Base-by-base conservation (phyloP, 768 basidiomycete species). In the Omphalotus guepiniiformis region DNA sequence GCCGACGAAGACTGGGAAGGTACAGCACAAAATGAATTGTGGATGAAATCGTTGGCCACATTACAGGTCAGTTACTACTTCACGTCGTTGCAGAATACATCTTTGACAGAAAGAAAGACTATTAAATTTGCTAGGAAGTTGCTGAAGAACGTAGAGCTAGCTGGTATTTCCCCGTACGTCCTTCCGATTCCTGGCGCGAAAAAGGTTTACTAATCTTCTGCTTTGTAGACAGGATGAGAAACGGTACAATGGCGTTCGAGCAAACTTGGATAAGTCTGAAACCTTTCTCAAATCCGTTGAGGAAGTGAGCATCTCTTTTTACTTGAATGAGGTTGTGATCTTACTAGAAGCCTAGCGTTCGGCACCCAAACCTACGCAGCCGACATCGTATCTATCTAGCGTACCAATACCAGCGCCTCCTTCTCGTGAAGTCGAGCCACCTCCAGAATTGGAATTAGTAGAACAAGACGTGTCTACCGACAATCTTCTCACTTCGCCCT, bases 111-210 rank as follows among this genome's bases (percentile, higher is more conserved):
- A 19, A 25, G 18, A 22, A 34, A 71, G 70, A 67, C 61, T 58
- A 58, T 86, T 3, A 79, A 77, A 53, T 76, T 75, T 58, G 84
- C 83, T 0, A 65, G 73, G 42, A 69, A 69, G 50, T 62, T 88
- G 47, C 53, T 87, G 35, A 74, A 73, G 58, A 80, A 78, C 50
- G 76, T 84, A 15, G 78, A 85, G 52, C 53, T 73, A 25, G 70
- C 77, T 49, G 73, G 65, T 64, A 12, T 71, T 74, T 47, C 63
- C 64, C 4, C 60, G 72, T 80, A 42, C 55, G 75, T 65, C 26
- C 23, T 39, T 39, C 21, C 28, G 8, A 16, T 32, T 39, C 15
- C 44, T 53, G 41, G 15, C 27, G n/a, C 19, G 11, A n/a, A 19
- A 16, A 32, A 30, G 34, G 30, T 39, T 46, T 23, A 29, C 35